Evolutionary conservation across 371 early-diverging fungal genomes (phyloP), one percentile per base, ranked within the genome.

Genomic region (Globomyces sp.): DNA sequence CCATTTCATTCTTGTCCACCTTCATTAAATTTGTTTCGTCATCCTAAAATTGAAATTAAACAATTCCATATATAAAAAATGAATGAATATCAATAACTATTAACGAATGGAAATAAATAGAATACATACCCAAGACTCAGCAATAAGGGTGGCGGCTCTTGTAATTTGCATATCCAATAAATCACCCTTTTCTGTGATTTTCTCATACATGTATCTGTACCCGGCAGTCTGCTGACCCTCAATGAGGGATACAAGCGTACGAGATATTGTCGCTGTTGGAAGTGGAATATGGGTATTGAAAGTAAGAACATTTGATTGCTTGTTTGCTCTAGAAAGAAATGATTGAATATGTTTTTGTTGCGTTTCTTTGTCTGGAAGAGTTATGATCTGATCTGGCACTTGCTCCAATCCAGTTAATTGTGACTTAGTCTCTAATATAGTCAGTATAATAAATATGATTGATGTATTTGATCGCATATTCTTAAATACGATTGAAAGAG

Each of bases 191-290:
- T 89, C 87, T 0, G 77, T 80, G 42, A 89, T 74, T 66, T 89
- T 89, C 71, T 94, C 93, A 77, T 88, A 91, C 94, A 95, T 92
- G 77, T 92, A 94, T 2, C 91, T 87, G 72, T 89, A 93, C 5
- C 83, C 85, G 43, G 77, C 69, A 6, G 85, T 79, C 41, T 84
- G 79, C 57, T 79, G 78, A 13, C 79, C 79, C 1, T 77, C 80
- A 0, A 82, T 64, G n/a, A 80, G 48, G 0, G 13, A 8, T 10
- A 8, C 45, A 44, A 64, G 65, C 10, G 62, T 48, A 24, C 61
- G 48, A 8, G n/a, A n/a, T 8, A 42, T n/a, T 0, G 24, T 1
- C 11, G 42, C 45, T 4, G 48, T 4, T 4, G 37, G 11, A 47
- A 50, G 42, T 37, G 67, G 76, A 36, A 78, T 69, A 39, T 74